Percentiles rank a stretch among this genome's conserved stretches.
Conservation (phyloP, 1,139 yeast genomes). For the Blastobotrys proliferans region DNA sequence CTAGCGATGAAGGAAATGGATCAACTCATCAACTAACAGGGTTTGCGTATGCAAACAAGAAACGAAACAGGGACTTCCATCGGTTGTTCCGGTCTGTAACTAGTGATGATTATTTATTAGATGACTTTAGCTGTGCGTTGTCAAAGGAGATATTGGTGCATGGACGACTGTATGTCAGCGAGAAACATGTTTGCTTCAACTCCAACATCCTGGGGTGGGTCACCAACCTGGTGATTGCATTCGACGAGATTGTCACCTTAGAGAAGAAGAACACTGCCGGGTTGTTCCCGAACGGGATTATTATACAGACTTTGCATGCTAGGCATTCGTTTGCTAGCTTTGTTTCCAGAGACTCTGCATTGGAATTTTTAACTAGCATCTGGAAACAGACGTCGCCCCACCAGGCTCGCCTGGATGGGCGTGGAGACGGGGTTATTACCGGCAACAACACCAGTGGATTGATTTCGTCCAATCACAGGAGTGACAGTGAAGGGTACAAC, state of each 20-base stretch:
- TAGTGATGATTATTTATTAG: slow-evolving; percentile 64
- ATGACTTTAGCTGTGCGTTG: slow-evolving; percentile 86
- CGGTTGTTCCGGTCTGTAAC: slow-evolving; percentile 67
- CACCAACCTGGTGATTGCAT: slow-evolving; percentile 69
- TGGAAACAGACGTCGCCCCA: slow-evolving; percentile 38
- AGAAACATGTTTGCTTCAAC: slow-evolving; percentile 76
- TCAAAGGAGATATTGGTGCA: slow-evolving; percentile 87
- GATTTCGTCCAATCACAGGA: slow-evolving; percentile 22
- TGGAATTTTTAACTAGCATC: slow-evolving; percentile 51
- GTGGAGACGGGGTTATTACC: background rate
- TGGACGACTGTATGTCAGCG: slow-evolving; percentile 83
- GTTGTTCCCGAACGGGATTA: slow-evolving; percentile 84
- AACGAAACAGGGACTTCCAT: slow-evolving; percentile 77
- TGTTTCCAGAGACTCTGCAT: slow-evolving; percentile 73
- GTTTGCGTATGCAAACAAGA: slow-evolving; percentile 53
- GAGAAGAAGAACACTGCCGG: slow-evolving; percentile 86
- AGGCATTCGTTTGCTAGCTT: slow-evolving; percentile 81
- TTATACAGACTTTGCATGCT: slow-evolving; percentile 62
- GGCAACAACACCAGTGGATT: slow-evolving; percentile 14
- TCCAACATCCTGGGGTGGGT: slow-evolving; percentile 95
- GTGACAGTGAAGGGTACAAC: slow-evolving; percentile 22
- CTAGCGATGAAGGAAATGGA: background rate
- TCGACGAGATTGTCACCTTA: slow-evolving; percentile 64
- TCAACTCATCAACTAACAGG: slow-evolving; percentile 30
- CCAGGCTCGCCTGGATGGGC: slow-evolving; percentile 28